A percentile compares a stretch with the other conserved stretches of the same genome.
Conservation (phyloP, 1,284 basidiomycete species). For the Wolfiporia cocos region DNA sequence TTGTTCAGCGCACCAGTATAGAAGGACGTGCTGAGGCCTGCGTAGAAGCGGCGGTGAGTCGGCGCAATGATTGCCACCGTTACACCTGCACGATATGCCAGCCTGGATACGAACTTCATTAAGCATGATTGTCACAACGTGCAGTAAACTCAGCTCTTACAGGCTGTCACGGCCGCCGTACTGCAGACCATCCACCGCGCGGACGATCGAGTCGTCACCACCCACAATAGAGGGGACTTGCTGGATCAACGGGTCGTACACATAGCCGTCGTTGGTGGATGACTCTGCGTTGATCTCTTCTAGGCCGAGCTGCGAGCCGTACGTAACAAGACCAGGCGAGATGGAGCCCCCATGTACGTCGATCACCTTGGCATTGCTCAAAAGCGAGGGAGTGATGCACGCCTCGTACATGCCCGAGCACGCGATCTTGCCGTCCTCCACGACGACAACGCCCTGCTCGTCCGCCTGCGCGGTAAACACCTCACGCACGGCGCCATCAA, state of each 20-base stretch:
- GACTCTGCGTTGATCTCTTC: slow-evolving; percentile 35
- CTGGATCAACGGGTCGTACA: slow-evolving; percentile 44
- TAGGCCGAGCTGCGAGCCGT: slow-evolving; percentile 30
- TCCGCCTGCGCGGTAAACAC: slow-evolving; percentile 12
- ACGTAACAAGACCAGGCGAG: slow-evolving; percentile 31
- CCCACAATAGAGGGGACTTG: slow-evolving; percentile 44
- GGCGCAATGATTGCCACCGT: slow-evolving; percentile 37
- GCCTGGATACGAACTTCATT: slow-evolving; percentile 13
- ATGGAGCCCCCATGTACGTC: slow-evolving; percentile 38
- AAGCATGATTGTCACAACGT: not conserved
- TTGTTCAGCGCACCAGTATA: slow-evolving; percentile 38
- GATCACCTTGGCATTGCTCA: slow-evolving; percentile 26
- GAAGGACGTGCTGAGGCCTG: slow-evolving; percentile 46
- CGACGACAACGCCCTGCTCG: slow-evolving; percentile 27
- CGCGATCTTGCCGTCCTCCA: slow-evolving; percentile 35
- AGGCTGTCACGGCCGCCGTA: slow-evolving; percentile 70
- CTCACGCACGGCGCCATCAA: slow-evolving; percentile 13
- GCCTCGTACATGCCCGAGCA: slow-evolving; percentile 31
- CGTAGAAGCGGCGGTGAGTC: slow-evolving; percentile 37
- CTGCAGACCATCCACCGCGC: slow-evolving; percentile 70
- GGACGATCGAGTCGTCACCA: slow-evolving; percentile 45
- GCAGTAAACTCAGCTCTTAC: slow-evolving; percentile 36
- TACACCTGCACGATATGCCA: slow-evolving; percentile 32
- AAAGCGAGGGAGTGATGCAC: slow-evolving; percentile 15
- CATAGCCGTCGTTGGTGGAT: slow-evolving; percentile 37